These are phyloP conservation scores for Scytalidium sp. DNA, from an alignment of 2,329 filamentous ascomycete genomes.

Conservation along the genomic window DNA sequence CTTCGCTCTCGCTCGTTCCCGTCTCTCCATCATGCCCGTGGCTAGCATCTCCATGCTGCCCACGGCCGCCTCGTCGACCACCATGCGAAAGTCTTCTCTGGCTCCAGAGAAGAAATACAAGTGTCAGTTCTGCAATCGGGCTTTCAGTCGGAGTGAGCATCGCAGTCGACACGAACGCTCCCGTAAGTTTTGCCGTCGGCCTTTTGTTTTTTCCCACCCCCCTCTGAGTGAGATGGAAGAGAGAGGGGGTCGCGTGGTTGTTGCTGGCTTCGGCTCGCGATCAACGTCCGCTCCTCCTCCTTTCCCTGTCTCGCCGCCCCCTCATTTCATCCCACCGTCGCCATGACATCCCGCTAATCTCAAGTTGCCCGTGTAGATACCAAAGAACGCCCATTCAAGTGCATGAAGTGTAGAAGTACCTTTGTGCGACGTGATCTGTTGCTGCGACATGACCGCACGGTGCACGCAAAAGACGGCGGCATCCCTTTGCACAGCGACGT, in stretches of 20 bases:
- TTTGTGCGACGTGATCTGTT: constrained; percentile 97
- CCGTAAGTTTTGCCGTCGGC: constrained; percentile 65
- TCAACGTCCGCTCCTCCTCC: constrained; percentile 10
- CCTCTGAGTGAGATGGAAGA: constrained; percentile 7
- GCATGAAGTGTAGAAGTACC: constrained; percentile 95
- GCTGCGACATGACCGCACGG: constrained; percentile 94
- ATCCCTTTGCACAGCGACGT: constrained; percentile 91
- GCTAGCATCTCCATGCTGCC: constrained; percentile 58
- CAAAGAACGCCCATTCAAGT: constrained; percentile 98
- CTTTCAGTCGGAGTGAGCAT: constrained; percentile 96
- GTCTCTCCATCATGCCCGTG: constrained; percentile 61
- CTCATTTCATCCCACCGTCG: constrained; percentile 8
- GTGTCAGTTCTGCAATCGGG: constrained; percentile 96
- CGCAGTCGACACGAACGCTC: constrained; percentile 95
- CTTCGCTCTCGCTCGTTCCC: background rate
- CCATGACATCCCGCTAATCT: too few species aligned
- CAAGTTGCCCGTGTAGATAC: constrained; percentile 67
- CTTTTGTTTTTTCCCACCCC: constrained; percentile 14
- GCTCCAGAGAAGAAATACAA: constrained; percentile 98
- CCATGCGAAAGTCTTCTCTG: constrained; percentile 70
- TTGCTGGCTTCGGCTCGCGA: background rate
- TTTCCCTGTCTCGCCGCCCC: constrained; percentile 6
- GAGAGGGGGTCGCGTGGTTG: background rate
- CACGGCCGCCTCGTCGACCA: constrained; percentile 62
- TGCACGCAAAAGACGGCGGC: constrained; percentile 97